These are phyloP conservation scores for Beauveria caledonica DNA, from an alignment of 2,329 filamentous ascomycete species.

Conservation along the genomic window DNA sequence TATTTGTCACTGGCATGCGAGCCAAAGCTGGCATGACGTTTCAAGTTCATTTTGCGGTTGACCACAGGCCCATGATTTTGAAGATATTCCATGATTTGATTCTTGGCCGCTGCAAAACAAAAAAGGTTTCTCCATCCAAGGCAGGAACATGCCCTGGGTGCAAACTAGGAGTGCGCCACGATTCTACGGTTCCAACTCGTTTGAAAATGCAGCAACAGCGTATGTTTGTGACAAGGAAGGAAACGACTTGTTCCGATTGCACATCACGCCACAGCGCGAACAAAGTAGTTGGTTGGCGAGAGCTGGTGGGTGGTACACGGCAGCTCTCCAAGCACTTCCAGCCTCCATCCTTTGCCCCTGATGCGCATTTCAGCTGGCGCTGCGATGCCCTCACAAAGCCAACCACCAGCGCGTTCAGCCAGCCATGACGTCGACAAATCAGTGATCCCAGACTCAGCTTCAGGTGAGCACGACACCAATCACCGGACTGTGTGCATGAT, in stretches of 20 bases:
- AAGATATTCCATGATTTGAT: too few relatives aligned
- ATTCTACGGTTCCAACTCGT: neutral
- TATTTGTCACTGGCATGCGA: neutral
- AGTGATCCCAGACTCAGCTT: neutral
- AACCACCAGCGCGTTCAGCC: neutral
- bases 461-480: neutral
- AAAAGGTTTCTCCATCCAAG: too few relatives aligned
- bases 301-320: too few relatives aligned
- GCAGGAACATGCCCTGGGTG: too few relatives aligned
- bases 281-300: neutral
- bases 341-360: too few relatives aligned
- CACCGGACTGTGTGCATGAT: neutral
- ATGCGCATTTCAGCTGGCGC: too few relatives aligned
- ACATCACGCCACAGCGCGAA: neutral
- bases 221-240: neutral
- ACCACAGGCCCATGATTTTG: neutral
- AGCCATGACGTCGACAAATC: neutral
- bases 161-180: neutral
- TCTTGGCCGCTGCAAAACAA: too few relatives aligned
- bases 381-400: too few relatives aligned
- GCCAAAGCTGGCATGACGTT: neutral
- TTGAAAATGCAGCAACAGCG: neutral
- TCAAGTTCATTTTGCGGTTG: neutral
- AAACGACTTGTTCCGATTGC: neutral
- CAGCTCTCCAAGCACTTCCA: too few relatives aligned